Percentiles rank a stretch among this genome's conserved stretches.
These are phyloP conservation scores for Wickerhamomyces sydowiorum DNA, from an alignment of 805 yeast genomes.

Conservation along the genomic window DNA sequence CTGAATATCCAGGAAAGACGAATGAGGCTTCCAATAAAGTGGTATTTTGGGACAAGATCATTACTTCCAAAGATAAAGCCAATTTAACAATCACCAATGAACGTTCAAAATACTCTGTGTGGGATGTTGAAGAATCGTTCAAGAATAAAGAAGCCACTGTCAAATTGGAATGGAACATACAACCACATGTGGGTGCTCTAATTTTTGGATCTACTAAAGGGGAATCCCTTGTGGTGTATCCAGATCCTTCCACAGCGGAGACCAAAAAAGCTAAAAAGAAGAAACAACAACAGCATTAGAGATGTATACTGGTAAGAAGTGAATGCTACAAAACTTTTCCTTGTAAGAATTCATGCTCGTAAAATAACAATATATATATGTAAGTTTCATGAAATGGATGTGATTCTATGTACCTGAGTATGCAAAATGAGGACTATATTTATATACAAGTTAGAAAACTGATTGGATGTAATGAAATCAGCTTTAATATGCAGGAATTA, in stretches of 20 bases:
- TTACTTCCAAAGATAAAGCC: conserved; percentile 55
- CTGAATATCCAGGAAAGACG: conserved; percentile 53
- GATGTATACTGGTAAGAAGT: too few relatives aligned
- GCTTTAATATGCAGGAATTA: too few relatives aligned
- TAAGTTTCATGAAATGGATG: too few relatives aligned
- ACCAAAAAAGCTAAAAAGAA: conserved; percentile 7
- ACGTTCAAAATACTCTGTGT: conserved; percentile 75
- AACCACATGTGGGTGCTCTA: conserved; percentile 84
- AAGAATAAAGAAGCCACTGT: conserved; percentile 61
- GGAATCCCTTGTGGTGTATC: conserved; percentile 13
- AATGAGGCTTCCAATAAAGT: conserved; percentile 51
- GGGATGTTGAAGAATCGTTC: conserved; percentile 67
- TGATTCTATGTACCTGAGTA: too few relatives aligned
- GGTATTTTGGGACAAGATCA: conserved; percentile 88
- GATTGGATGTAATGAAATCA: too few relatives aligned
- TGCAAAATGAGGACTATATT: too few relatives aligned
- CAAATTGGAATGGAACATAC: conserved; percentile 83
- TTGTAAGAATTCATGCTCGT: too few relatives aligned
- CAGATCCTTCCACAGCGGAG: conserved; percentile 10
- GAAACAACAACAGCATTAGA: conserved; percentile 2
- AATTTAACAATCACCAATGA: conserved; percentile 42
- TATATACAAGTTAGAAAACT: too few relatives aligned
- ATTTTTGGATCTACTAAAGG: conserved; percentile 54
- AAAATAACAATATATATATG: neutral
- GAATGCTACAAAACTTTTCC: neutral